phyloP scores from a whole-genome alignment of 345 rosid genomes.

The Bruguiera parviflora region DNA sequence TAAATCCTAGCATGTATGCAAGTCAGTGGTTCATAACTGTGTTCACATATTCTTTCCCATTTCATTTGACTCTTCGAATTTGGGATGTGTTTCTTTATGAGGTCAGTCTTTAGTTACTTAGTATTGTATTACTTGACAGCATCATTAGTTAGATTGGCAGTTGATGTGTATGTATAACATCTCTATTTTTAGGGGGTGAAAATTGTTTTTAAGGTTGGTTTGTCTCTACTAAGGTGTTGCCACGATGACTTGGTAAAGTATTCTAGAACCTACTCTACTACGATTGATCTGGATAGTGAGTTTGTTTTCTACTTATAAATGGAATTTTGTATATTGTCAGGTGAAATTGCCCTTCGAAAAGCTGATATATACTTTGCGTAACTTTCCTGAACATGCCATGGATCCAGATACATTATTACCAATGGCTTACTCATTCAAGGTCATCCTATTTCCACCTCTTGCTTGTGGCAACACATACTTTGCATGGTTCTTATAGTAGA shows the following conservation, averaged over 20 bases:
- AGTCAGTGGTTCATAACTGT: slow-evolving; percentile 99
- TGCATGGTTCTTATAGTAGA: not conserved
- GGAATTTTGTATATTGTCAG: slow-evolving; percentile 27
- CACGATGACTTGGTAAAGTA: slow-evolving; percentile 83
- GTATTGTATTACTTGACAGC: not conserved
- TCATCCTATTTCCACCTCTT: slow-evolving; percentile 6
- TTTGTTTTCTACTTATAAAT: slow-evolving; percentile 3
- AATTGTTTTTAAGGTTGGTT: slow-evolving; percentile 89
- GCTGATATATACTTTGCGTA: slow-evolving; percentile 82
- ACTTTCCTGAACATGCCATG: slow-evolving; percentile 91
- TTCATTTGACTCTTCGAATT: slow-evolving; percentile 84
- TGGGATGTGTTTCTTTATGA: slow-evolving; percentile 97
- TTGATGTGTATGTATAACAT: not conserved
- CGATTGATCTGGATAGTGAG: not conserved
- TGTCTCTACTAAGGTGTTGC: slow-evolving; percentile 68
- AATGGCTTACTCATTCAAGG: slow-evolving; percentile 90
- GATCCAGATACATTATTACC: slow-evolving; percentile 87
- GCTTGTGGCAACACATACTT: not conserved
- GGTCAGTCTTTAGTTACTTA: slow-evolving; percentile 40
- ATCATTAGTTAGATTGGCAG: not conserved
- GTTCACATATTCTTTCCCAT: slow-evolving; percentile 90
- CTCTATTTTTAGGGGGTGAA: slow-evolving; percentile 68
- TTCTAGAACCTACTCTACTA: slow-evolving; percentile 2
- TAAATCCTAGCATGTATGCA: slow-evolving; percentile 98
- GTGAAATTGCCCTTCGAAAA: slow-evolving; percentile 85